phyloP scores from a whole-genome alignment of 2,329 filamentous ascomycete species.

The Hypoxylon sp. region DNA sequence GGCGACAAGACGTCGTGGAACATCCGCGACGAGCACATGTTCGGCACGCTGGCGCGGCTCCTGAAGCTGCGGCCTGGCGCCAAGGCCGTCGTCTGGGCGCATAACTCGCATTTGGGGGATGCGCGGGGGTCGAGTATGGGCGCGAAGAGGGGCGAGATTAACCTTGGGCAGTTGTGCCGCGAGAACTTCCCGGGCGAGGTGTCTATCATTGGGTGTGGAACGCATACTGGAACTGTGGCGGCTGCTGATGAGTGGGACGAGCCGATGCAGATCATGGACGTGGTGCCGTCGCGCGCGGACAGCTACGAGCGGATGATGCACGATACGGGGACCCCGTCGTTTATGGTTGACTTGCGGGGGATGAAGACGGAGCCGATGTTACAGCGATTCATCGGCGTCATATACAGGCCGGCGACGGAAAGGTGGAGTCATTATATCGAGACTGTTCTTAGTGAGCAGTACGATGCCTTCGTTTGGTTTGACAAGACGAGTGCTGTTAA shows the following conservation, averaged over 20 bases:
- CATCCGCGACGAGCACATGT: constrained; percentile 67
- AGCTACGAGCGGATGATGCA: constrained; percentile 67
- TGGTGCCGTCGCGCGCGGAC: constrained; percentile 61
- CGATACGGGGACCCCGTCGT: constrained; percentile 60
- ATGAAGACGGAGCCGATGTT: constrained; percentile 57
- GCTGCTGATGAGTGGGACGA: constrained; percentile 66
- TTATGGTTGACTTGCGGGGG: constrained; percentile 63
- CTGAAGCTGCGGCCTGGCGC: constrained; percentile 57
- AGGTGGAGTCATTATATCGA: constrained; percentile 64
- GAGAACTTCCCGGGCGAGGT: constrained; percentile 35
- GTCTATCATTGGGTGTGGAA: constrained; percentile 59
- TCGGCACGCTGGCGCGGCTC: constrained; percentile 62
- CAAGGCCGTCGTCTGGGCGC: constrained; percentile 68
- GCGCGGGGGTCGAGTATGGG: constrained; percentile 67
- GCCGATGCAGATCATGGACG: constrained; percentile 65
- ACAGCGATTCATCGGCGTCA: constrained; percentile 68
- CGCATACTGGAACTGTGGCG: constrained; percentile 66
- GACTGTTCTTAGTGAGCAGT: constrained; percentile 62
- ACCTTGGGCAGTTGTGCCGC: constrained; percentile 67
- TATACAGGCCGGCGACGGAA: constrained; percentile 66
- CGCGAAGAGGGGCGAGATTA: constrained; percentile 60
- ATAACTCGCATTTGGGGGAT: constrained; percentile 68
- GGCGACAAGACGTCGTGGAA: constrained; percentile 65
- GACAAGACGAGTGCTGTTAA: constrained; percentile 62
- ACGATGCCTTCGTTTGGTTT: constrained; percentile 67